Conservation (phyloP, 1,284 basidiomycete species). For the Ceratobasidium papillatum region DNA sequence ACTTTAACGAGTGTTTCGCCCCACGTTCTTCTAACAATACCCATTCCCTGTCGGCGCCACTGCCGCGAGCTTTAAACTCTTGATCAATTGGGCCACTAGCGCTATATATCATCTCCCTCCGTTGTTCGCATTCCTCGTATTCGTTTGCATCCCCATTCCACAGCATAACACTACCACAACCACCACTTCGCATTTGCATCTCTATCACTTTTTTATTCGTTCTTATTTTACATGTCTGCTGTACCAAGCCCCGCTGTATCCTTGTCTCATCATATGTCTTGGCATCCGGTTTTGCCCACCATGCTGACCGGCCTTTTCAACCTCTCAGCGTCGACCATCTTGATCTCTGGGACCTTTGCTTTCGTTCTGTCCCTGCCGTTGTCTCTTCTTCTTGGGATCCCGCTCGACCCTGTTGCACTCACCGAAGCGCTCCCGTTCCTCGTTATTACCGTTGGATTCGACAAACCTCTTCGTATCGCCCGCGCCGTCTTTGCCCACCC, state of each 20-base stretch:
- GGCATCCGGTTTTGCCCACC: slow-evolving; percentile 13
- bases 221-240: slow-evolving; percentile 40
- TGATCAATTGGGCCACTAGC: slow-evolving; percentile 20
- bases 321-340: slow-evolving; percentile 71
- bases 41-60: slow-evolving; percentile 10
- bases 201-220: slow-evolving; percentile 11
- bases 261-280: slow-evolving; percentile 30
- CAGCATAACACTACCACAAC: slow-evolving; percentile 1
- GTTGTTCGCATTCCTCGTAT: neutral
- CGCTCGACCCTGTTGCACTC: slow-evolving; percentile 90
- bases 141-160: slow-evolving; percentile 14
- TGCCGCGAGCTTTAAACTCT: slow-evolving; percentile 10
- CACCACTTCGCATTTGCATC: slow-evolving; percentile 26
- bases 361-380: slow-evolving; percentile 88
- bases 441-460: slow-evolving; percentile 97
- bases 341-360: slow-evolving; percentile 86
- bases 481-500: slow-evolving; percentile 90
- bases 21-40: slow-evolving; percentile 30
- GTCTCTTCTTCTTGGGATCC: slow-evolving; percentile 84
- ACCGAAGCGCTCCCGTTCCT: slow-evolving; percentile 97
- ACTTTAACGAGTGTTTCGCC: neutral
- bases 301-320: slow-evolving; percentile 31
- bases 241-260: slow-evolving; percentile 18
- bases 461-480: slow-evolving; percentile 94
- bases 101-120: slow-evolving; percentile 2